Conservation (phyloP, 129 eudicot species). For the Deinandra increscens region DNA sequence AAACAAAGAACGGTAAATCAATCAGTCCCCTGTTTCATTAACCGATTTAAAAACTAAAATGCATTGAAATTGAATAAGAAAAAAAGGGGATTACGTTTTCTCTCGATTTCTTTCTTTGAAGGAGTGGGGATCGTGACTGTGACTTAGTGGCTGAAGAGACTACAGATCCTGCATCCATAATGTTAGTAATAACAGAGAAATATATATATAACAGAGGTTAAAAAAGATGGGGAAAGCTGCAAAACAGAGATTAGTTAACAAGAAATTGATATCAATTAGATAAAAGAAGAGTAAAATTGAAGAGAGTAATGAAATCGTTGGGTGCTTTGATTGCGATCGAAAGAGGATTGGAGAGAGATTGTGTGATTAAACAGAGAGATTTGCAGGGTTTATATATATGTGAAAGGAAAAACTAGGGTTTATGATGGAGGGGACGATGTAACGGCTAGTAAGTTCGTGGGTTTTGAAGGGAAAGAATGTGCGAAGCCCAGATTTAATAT, state of each 20-base stretch:
- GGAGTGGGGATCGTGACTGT: conserved; percentile 40
- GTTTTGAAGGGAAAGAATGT: too few relatives aligned
- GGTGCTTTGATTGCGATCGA: not conserved
- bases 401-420: conserved; percentile 25
- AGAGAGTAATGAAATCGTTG: conserved; percentile 13
- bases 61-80: not conserved
- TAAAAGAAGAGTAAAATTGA: not conserved
- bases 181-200: conserved; percentile 31
- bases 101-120: conserved; percentile 43
- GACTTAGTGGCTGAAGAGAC: conserved; percentile 39
- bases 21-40: conserved; percentile 11
- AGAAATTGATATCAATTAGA: not conserved
- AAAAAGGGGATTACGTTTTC: conserved; percentile 13
- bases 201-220: conserved; percentile 5
- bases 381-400: conserved; percentile 29
- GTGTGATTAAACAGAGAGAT: conserved; percentile 14
- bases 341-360: conserved; percentile 2
- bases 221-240: not conserved
- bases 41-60: not conserved
- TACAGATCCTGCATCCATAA: conserved; percentile 59
- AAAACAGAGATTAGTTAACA: not conserved
- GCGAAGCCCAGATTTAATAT: too few relatives aligned
- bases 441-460: conserved; percentile 25
- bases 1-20: not conserved
- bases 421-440: not conserved